These are phyloP conservation scores for Chaetomium olivaceum DNA, from an alignment of 2,329 filamentous ascomycete genomes.

Conservation along the genomic window DNA sequence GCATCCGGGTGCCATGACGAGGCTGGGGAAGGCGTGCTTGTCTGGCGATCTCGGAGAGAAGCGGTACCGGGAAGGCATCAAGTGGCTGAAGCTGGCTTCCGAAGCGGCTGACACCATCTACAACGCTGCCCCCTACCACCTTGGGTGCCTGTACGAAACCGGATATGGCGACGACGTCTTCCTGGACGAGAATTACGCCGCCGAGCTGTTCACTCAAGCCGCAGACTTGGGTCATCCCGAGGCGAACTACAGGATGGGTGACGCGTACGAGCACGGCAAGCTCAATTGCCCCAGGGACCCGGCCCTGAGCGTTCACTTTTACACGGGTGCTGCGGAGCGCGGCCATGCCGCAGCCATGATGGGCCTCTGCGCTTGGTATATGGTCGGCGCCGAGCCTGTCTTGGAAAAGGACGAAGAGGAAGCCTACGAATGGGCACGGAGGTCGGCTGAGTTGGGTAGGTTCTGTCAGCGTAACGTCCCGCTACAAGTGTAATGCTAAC, in stretches of 20 bases:
- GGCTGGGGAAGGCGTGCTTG: slow-evolving; percentile 86
- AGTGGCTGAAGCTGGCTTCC: slow-evolving; percentile 92
- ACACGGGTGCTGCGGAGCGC: slow-evolving; percentile 84
- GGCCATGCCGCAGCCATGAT: slow-evolving; percentile 91
- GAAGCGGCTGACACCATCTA: slow-evolving; percentile 91
- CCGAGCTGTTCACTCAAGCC: slow-evolving; percentile 90
- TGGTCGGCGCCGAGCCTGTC: slow-evolving; percentile 89
- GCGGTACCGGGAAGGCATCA: slow-evolving; percentile 85
- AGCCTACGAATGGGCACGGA: slow-evolving; percentile 92
- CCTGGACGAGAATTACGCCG: slow-evolving; percentile 84
- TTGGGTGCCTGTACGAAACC: slow-evolving; percentile 83
- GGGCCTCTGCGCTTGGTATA: slow-evolving; percentile 98
- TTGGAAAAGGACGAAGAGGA: slow-evolving; percentile 94
- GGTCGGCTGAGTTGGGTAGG: slow-evolving; percentile 82
- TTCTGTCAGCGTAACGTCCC: background rate
- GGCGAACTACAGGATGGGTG: slow-evolving; percentile 85
- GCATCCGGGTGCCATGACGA: slow-evolving; percentile 91
- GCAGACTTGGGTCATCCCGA: slow-evolving; percentile 88
- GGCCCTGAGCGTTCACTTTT: slow-evolving; percentile 93
- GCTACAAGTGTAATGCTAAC: slow-evolving; percentile 1
- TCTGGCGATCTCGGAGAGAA: slow-evolving; percentile 85
- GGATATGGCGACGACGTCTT: slow-evolving; percentile 96
- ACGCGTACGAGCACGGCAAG: slow-evolving; percentile 92
- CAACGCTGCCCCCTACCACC: slow-evolving; percentile 87
- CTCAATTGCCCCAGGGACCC: slow-evolving; percentile 87